Evolutionary conservation across 169 alveolate species (phyloP).

Genomic region (Toxoplasma gondii): DNA sequence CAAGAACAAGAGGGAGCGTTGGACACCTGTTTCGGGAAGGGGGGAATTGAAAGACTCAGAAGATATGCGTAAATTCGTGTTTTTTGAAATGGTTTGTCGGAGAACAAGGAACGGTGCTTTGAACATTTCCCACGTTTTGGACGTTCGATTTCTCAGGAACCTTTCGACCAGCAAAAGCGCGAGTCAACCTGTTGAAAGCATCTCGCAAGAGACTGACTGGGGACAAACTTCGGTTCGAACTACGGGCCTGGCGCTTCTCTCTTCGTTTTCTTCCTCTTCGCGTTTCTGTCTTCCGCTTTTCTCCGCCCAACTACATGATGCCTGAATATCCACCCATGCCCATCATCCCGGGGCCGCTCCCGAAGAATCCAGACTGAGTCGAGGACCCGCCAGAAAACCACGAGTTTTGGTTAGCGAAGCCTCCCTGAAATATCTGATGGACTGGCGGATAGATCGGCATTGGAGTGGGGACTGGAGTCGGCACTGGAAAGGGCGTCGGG

Average conservation of each 20-base stretch:
- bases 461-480: neutral
- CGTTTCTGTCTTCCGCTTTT: neutral
- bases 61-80: too few species aligned
- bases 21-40: too few species aligned
- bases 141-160: too few species aligned
- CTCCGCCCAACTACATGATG: neutral
- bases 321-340: neutral
- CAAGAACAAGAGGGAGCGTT: too few species aligned
- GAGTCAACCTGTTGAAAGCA: too few species aligned
- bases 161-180: too few species aligned
- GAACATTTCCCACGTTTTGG: too few species aligned
- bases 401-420: conserved; percentile 17
- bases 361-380: conserved; percentile 14
- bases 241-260: neutral
- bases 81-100: too few species aligned
- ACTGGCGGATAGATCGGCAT: neutral
- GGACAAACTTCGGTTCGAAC: too few species aligned
- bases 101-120: too few species aligned
- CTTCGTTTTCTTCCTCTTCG: neutral
- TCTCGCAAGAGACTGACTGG: too few species aligned
- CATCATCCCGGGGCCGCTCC: neutral
- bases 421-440: neutral
- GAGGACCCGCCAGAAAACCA: conserved; percentile 33
- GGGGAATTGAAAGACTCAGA: too few species aligned
- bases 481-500: neutral